These are phyloP conservation scores for Xylaria sp. DNA, from an alignment of 2,329 filamentous ascomycete genomes.

Conservation along the genomic window DNA sequence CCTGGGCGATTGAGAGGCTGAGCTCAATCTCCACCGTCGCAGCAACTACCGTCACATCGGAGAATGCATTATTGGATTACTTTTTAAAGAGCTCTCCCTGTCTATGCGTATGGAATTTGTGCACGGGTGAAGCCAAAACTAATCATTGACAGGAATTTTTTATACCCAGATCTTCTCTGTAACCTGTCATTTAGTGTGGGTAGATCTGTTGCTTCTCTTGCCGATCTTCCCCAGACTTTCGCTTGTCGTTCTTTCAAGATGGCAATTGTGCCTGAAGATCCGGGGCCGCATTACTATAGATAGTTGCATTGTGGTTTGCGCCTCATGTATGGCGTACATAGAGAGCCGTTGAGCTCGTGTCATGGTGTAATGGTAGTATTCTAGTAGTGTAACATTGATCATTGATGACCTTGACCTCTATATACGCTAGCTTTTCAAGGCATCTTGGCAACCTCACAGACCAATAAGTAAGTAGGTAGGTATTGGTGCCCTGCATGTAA, in stretches of 20 bases:
- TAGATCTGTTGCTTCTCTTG: conserved; percentile 6
- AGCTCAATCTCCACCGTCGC: conserved; percentile 18
- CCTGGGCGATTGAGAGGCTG: conserved; percentile 20
- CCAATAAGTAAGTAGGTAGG: not conserved
- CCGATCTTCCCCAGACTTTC: conserved; percentile 31
- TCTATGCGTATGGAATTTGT: not conserved
- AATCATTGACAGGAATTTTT: not conserved
- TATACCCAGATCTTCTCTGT: not conserved
- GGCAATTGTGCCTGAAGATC: conserved; percentile 30
- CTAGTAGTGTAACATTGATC: not conserved
- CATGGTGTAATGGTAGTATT: not conserved
- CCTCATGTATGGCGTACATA: conserved; percentile 15
- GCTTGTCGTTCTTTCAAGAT: conserved; percentile 23
- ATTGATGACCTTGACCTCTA: not conserved
- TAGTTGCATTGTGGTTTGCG: conserved; percentile 15
- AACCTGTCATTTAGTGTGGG: not conserved
- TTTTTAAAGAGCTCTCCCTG: conserved; percentile 14
- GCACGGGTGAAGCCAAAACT: conserved; percentile 14
- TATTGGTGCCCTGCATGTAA: conserved; percentile 26
- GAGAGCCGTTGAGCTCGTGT: not conserved
- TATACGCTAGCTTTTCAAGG: not conserved
- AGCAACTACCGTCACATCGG: conserved; percentile 27
- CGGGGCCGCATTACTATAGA: conserved; percentile 12
- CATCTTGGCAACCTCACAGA: conserved; percentile 19
- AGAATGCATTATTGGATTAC: conserved; percentile 23